phyloP scores from a whole-genome alignment of 2,329 filamentous ascomycete species.

The Huntiella abstrusa region DNA sequence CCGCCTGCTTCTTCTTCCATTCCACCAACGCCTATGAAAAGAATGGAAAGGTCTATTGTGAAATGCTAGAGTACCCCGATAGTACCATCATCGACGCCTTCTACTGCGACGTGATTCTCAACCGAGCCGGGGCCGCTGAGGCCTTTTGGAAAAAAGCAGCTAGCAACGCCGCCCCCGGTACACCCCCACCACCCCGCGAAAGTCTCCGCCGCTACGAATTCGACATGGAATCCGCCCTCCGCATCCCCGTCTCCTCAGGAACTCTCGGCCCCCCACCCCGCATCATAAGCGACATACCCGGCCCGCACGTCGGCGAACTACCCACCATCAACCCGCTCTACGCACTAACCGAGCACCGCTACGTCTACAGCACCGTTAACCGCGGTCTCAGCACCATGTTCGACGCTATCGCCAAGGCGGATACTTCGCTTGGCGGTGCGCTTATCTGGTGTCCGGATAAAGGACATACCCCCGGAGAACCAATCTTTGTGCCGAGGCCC shows the following conservation, averaged over 20 bases:
- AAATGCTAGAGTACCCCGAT: constrained; percentile 45
- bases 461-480: constrained; percentile 49
- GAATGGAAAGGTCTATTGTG: constrained; percentile 37
- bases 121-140: constrained; percentile 27
- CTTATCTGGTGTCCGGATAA: constrained; percentile 36
- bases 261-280: constrained; percentile 1
- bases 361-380: constrained; percentile 37
- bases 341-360: constrained; percentile 34
- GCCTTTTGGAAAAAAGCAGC: constrained; percentile 25
- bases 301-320: constrained; percentile 40
- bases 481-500: constrained; percentile 40
- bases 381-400: constrained; percentile 40
- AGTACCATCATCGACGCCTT: constrained; percentile 45
- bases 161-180: constrained; percentile 18
- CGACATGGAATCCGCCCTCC: constrained; percentile 16
- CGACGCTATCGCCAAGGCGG: constrained; percentile 47
- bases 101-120: constrained; percentile 50
- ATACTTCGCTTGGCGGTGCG: constrained; percentile 32
- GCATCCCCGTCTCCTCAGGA: not conserved
- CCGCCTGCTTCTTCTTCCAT: constrained; percentile 63
- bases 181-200: not conserved
- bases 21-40: constrained; percentile 55
- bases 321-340: constrained; percentile 45
- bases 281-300: constrained; percentile 27
- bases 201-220: constrained; percentile 27